These are phyloP conservation scores for Vickermania ingenoplastis DNA, from an alignment of 208 protist species.

Conservation along the genomic window DNA sequence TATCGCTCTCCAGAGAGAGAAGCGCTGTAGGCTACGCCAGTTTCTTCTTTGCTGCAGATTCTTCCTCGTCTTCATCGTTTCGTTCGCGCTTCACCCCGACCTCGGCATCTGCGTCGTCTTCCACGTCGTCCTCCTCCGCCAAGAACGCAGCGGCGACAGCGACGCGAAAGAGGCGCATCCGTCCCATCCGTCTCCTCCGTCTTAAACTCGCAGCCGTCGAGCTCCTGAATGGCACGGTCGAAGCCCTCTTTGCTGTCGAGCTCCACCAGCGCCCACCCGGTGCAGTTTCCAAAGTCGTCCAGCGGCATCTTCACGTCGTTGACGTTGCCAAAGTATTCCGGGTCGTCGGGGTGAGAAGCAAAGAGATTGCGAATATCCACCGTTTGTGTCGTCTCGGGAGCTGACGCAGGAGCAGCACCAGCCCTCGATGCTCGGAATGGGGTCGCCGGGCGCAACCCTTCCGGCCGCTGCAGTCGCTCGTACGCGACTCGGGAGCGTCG, in stretches of 20 bases:
- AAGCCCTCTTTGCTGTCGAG: conserved; percentile 43
- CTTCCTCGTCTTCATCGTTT: too few relatives aligned
- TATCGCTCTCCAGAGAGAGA: too few relatives aligned
- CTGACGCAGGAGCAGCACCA: too few relatives aligned
- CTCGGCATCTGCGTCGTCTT: conserved; percentile 12
- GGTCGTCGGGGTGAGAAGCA: conserved; percentile 26
- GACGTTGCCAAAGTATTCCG: conserved; percentile 52
- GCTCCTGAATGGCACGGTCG: conserved; percentile 41
- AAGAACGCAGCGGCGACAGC: conserved; percentile 57
- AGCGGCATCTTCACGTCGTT: conserved; percentile 60
- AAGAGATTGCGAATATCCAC: conserved; percentile 63
- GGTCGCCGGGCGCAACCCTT: conserved; percentile 36
- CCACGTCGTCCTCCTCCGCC: conserved; percentile 52
- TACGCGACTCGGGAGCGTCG: conserved; percentile 57
- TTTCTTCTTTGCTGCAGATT: too few relatives aligned
- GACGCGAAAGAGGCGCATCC: conserved; percentile 12
- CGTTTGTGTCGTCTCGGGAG: conserved; percentile 47
- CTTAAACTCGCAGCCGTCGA: conserved; percentile 37
- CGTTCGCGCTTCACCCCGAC: too few relatives aligned
- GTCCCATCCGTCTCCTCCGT: conserved; percentile 11
- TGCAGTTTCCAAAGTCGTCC: conserved; percentile 52
- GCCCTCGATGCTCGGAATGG: too few relatives aligned
- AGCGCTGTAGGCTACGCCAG: too few relatives aligned
- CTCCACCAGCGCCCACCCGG: conserved; percentile 76
- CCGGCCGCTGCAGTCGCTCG: conserved; percentile 62